Evolutionary conservation across 495 filamentous ascomycete species (phyloP), one percentile per base, ranked within the genome.

Genomic region (Hypomontagnella monticulosa): DNA sequence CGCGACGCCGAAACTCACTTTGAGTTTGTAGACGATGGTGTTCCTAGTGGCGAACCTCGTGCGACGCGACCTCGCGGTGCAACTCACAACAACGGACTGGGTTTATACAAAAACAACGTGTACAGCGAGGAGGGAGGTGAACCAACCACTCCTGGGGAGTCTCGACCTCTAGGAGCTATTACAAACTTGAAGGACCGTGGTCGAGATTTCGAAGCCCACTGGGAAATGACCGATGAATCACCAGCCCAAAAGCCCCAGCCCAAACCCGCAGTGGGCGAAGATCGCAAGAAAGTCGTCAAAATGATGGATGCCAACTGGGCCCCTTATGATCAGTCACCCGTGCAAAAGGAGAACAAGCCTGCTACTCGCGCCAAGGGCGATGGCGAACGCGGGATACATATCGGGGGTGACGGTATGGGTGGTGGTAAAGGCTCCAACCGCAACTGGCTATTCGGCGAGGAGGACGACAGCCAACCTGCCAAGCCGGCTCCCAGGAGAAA

Each of bases 1-100:
- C 89, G 85, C 18, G 91, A 97, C 58, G 86, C 89, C 11, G 87
- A 91, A 65, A 77, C 88, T 0, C 92, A 97, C 76, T 96, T 97
- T 66, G 83, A 90, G 34, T 81, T 95, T 63, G 79, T 78, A 15
- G 86, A 93, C 70, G 72, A 79, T 32, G 77, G 74, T 6, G 61
- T 69, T 34, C 61, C 76, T 19, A 51, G 18, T 5, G 61, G 52
- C 15, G 69, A 75, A 38, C 61, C 72, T 19, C 74, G 76, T 36
- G 57, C 66, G 42, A 37, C 70, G 19, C 78, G 77, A 27, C 75
- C 80, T 34, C 79, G 84, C 58, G 85, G 84, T 11, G 48, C 77
- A 7, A 77, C 74, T 11, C 82, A 85, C 42, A 89, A 89, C 74
- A 85, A 81, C 19, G 87, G 87, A 20, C 74, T 88, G n/a, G 82